Percentiles rank a stretch among this genome's conserved stretches.
Conservation (phyloP, 495 filamentous ascomycete species). For the Friedmanniomyces simplex region DNA sequence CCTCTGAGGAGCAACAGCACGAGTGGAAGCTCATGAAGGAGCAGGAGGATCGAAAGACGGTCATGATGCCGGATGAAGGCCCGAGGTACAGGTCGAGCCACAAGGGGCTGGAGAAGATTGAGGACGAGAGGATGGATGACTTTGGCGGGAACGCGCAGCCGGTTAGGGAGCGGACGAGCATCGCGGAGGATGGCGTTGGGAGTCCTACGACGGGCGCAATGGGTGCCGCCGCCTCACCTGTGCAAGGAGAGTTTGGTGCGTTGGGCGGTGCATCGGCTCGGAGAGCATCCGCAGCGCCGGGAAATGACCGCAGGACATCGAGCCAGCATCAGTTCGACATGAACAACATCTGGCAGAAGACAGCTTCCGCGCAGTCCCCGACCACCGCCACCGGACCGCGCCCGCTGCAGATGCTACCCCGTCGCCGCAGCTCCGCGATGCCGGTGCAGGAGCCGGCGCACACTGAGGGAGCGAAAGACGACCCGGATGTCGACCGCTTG, state of each 20-base stretch:
- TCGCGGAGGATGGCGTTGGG: constrained; percentile 13
- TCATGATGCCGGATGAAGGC: constrained; percentile 61
- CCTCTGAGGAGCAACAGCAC: constrained; percentile 76
- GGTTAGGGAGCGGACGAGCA: constrained; percentile 15
- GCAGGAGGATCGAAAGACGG: constrained; percentile 78
- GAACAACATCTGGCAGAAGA: too few species aligned
- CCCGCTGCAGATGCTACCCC: constrained; percentile 31
- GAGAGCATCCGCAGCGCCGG: too few species aligned
- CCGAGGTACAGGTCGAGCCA: constrained; percentile 84
- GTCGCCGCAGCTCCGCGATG: constrained; percentile 40
- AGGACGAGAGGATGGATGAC: constrained; percentile 43
- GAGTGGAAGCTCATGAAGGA: constrained; percentile 62
- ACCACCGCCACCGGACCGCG: constrained; percentile 28
- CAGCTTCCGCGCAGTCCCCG: constrained; percentile 37
- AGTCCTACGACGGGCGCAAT: background rate
- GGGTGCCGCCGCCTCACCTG: background rate
- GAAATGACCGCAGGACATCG: too few species aligned
- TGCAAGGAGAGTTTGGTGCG: background rate
- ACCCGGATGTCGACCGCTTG: constrained; percentile 84
- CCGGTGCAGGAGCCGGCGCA: constrained; percentile 28
- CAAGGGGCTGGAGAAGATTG: constrained; percentile 88
- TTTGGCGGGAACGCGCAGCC: too few species aligned
- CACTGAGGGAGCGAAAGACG: constrained; percentile 45
- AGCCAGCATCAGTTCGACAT: too few species aligned
- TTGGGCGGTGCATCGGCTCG: too few species aligned